Evolutionary conservation across 257 asterid species (phyloP), one percentile per base, ranked within the genome.

Genomic region (Lithospermum erythrorhizon): DNA sequence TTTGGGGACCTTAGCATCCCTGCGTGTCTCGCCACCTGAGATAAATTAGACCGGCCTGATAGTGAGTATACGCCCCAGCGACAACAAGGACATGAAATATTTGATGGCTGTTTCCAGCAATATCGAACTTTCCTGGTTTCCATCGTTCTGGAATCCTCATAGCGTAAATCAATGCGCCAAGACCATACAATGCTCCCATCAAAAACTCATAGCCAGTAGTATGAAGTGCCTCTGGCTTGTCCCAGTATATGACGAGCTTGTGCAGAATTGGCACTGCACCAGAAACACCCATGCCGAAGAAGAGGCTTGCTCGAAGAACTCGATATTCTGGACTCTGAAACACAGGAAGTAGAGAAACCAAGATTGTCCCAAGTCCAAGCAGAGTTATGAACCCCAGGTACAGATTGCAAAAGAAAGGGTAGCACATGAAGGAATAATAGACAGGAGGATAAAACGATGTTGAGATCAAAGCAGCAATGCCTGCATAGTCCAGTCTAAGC

Each of bases 121-220:
- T 82, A 57, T 93, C 99, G 6, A 93, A 89, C 67, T 81, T 89
- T 23, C 99, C 99, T 0, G 97, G 99, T 89, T 70, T 87, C 99
- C 96, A 87, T 68, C 84, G 77, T 76, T 93, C 97, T 0, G 99
- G 99, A 27, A 89, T 64, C 53, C 96, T 68, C 94, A 72, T 65
- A 1, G 99, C 94, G 21, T 93, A 93, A 2, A 93, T 75, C 32
- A 89, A 53, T 0, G 97, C 99, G 24, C 97, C 97, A 2, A 80
- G 8, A 14, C 96, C 96, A 8, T 93, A 93, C 11, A 93, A 69
- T 0, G 61, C 47, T 30, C 97, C 99, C 99, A 93, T 89, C 85
- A 93, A 77, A 15, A 83, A 58, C 57, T 93, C 99, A 19, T 84
- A 89, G 0, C 78, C 83, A 0, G 97, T 93, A 0, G 97, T 89